A percentile compares a stretch with the other conserved stretches of the same genome.
Evolutionary conservation across 1,284 basidiomycete genomes (phyloP).

Genomic region (Flammula alnicola): DNA sequence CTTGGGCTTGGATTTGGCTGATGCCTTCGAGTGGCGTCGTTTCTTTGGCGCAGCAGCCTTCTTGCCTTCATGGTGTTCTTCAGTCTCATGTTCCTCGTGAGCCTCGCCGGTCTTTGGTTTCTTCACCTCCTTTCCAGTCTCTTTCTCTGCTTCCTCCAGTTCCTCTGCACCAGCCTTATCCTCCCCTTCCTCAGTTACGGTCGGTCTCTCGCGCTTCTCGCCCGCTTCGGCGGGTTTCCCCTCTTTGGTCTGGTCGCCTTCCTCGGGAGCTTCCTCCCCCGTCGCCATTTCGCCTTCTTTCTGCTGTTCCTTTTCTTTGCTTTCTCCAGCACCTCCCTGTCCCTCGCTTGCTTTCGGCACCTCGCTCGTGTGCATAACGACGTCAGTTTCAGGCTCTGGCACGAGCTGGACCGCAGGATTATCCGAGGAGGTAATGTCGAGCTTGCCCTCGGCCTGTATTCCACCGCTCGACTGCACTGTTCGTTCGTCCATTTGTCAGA

Average conservation of each 20-base stretch:
- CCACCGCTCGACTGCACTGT: too few relatives aligned
- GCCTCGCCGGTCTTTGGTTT: conserved; percentile 1
- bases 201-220: conserved; percentile 16
- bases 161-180: neutral
- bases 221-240: conserved; percentile 13
- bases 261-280: neutral
- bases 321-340: neutral
- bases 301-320: neutral
- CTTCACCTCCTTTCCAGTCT: conserved; percentile 6
- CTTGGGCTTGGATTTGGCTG: neutral
- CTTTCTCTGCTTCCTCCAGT: conserved; percentile 8
- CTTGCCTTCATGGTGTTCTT: neutral
- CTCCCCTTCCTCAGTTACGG: neutral
- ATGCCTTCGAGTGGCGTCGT: conserved; percentile 3
- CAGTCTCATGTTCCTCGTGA: neutral
- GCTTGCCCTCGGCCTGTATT: too few relatives aligned
- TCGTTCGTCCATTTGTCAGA: too few relatives aligned
- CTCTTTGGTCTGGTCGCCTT: conserved; percentile 12
- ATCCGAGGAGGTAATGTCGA: too few relatives aligned
- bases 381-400: too few relatives aligned
- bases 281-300: neutral
- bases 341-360: too few relatives aligned
- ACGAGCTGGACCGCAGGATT: too few relatives aligned
- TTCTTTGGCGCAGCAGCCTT: neutral
- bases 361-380: too few relatives aligned